Evolutionary conservation across 164 flowering plant genomes (phyloP), one percentile per base, ranked within the genome.

Genomic region (Dillenia suffruticosa): DNA sequence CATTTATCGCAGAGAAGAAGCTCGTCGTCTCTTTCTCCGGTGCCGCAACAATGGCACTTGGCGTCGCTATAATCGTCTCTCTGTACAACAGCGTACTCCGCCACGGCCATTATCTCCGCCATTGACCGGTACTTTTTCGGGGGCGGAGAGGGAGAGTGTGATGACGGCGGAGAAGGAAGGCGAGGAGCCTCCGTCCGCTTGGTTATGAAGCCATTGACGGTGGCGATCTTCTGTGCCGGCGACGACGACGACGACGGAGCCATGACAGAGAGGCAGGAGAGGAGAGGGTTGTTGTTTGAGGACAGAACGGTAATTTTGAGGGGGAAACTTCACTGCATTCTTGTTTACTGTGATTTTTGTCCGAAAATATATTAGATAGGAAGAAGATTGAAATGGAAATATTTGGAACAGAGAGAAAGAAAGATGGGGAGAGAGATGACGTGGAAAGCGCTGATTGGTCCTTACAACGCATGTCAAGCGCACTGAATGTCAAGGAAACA

Each of bases 1-100:
- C 95, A 88, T 62, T 70, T 72, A 52, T 86, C 91, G 57, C 95
- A 88, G 9, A 86, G 68, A 4, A 88, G 70, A 59, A 86, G 72
- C 82, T 85, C 85, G 2, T 72, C 82, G 10, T 67, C 68, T 10
- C 61, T 56, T 3, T 84, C 84, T 2, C 89, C 91, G 45, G 75
- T 74, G 61, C 86, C 76, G 63, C 95, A 88, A 74, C 81, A 68
- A 67, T 76, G 81, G 71, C 95, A 88, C 32, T 44, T 46, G 14
- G 67, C 61, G 19, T 69, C 72, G 53, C 55, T 50, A 65, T 71
- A 70, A 11, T 68, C 68, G 9, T 44, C 78, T 7, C 63, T 58
- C 44, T 61, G 71, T 24, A 67, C 26, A 51, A 68, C 79, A 22
- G 63, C 77, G 32, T 62, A 46, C 58, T 51, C 61, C 12, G 88